Evolutionary conservation across 1,139 yeast genomes (phyloP), one percentile per base, ranked within the genome.

Genomic region (Hansenula lynferdii): DNA sequence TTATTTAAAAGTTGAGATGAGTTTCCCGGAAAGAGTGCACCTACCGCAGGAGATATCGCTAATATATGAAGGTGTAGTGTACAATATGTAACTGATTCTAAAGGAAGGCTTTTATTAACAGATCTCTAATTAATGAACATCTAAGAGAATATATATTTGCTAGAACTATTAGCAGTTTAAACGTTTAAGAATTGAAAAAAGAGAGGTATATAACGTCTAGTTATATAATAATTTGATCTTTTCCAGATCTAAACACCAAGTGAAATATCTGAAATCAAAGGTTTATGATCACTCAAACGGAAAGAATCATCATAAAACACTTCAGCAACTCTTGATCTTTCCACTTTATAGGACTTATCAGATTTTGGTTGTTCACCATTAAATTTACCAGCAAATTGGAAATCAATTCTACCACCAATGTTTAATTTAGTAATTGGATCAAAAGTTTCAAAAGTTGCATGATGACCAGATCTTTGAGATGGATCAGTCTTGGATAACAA

Each of bases 261-360:
- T 28, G 22, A 12, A 21, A 30, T 30, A 34, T 66, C 65, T 8
- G 62, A 57, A 21, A 59, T 54, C 15, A 70, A 59, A 0, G 75
- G 73, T 43, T 75, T 56, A 45, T 71, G 77, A 49, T 71, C 77
- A 35, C 72, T 65, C 25, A 65, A 56, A 42, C 62, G 61, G 40
- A 39, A 54, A 10, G 48, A 51, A 24, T 43, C 38, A 41, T 62
- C 65, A 33, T 51, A 52, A 44, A 58, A 55, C 17, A 49, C 56
- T 16, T 58, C 61, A 5, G 56, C 57, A 9, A 48, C 54, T 29
- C 54, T 52, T 39, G 41, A 49, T 22, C 54, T 42, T 4, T 46
- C 30, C 5, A 50, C 54, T 6, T 38, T 35, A 51, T 55, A 24
- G 12, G 52, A 12, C 28, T 27, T 34, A n/a, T n/a, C n/a, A n/a